Conservation (phyloP, 495 filamentous ascomycete genomes). For the Hyaloscypha finlandica region DNA sequence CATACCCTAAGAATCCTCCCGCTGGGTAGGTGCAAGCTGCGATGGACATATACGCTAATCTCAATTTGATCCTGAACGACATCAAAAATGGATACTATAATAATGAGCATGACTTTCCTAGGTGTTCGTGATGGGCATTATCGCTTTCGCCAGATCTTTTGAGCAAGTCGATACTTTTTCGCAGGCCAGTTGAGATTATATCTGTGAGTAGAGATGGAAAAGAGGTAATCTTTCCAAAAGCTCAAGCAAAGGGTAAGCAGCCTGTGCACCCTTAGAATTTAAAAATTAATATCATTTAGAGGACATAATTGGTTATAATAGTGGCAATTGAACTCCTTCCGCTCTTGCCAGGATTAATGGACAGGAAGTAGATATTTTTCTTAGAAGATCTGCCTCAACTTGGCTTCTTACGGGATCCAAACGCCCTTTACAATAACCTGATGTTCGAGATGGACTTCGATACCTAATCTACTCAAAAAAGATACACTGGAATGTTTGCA, state of each 20-base stretch:
- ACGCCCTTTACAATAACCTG: constrained; percentile 47
- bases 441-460: constrained; percentile 33
- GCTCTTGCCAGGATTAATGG: constrained; percentile 25
- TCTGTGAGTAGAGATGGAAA: constrained; percentile 39
- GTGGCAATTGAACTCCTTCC: constrained; percentile 9
- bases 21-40: constrained; percentile 27
- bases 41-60: constrained; percentile 29
- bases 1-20: constrained; percentile 35
- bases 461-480: not conserved
- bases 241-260: constrained; percentile 39
- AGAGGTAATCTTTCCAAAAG: constrained; percentile 35
- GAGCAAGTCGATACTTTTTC: constrained; percentile 36
- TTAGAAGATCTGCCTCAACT: constrained; percentile 9
- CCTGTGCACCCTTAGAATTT: not conserved
- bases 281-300: constrained; percentile 5
- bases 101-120: constrained; percentile 36
- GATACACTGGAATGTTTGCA: too few relatives aligned
- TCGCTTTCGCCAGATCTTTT: constrained; percentile 40
- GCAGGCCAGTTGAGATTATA: constrained; percentile 37
- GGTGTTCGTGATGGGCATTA: constrained; percentile 47
- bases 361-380: constrained; percentile 8
- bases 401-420: constrained; percentile 35
- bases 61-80: constrained; percentile 32
- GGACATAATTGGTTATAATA: constrained; percentile 13
- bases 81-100: constrained; percentile 28